A percentile compares a stretch with the other conserved stretches of the same genome.
These are phyloP conservation scores for Cystobasidiaceae sp. DNA, from an alignment of 1,284 basidiomycete genomes.

Conservation along the genomic window DNA sequence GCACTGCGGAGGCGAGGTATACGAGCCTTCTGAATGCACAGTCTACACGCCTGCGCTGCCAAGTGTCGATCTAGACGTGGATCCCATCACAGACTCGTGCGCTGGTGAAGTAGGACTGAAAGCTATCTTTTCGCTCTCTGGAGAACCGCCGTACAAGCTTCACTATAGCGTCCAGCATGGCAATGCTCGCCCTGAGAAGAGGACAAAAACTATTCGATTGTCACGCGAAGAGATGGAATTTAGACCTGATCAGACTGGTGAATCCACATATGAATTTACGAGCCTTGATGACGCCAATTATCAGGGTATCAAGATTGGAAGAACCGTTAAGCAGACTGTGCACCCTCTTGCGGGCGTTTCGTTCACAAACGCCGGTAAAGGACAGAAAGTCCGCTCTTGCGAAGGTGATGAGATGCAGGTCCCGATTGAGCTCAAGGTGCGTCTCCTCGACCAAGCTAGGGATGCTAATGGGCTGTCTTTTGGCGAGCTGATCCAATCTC, in stretches of 20 bases:
- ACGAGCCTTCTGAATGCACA: constrained; percentile 61
- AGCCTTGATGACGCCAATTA: constrained; percentile 81
- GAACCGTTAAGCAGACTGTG: constrained; percentile 77
- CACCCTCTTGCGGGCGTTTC: constrained; percentile 76
- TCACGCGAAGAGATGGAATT: constrained; percentile 78
- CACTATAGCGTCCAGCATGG: constrained; percentile 66
- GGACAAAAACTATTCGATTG: constrained; percentile 56
- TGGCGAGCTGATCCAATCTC: background rate
- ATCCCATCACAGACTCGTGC: constrained; percentile 74
- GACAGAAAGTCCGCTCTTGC: constrained; percentile 54
- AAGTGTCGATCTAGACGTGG: constrained; percentile 58
- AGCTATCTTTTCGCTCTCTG: constrained; percentile 77
- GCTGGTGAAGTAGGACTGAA: constrained; percentile 90
- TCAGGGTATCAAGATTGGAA: constrained; percentile 54
- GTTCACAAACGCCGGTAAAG: constrained; percentile 56
- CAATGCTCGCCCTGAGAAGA: constrained; percentile 37
- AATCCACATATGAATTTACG: constrained; percentile 79
- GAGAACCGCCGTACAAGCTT: constrained; percentile 81
- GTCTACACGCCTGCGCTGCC: constrained; percentile 39
- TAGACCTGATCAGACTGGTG: constrained; percentile 80
- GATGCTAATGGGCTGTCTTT: background rate
- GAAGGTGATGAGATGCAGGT: constrained; percentile 63
- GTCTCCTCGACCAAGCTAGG: too few species aligned
- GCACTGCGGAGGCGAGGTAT: constrained; percentile 69
- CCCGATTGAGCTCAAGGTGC: constrained; percentile 67